Percentiles rank a stretch among this genome's conserved stretches.
These are phyloP conservation scores for Ammopiptanthus mongolicus DNA, from an alignment of 306 rosid genomes.

Conservation along the genomic window DNA sequence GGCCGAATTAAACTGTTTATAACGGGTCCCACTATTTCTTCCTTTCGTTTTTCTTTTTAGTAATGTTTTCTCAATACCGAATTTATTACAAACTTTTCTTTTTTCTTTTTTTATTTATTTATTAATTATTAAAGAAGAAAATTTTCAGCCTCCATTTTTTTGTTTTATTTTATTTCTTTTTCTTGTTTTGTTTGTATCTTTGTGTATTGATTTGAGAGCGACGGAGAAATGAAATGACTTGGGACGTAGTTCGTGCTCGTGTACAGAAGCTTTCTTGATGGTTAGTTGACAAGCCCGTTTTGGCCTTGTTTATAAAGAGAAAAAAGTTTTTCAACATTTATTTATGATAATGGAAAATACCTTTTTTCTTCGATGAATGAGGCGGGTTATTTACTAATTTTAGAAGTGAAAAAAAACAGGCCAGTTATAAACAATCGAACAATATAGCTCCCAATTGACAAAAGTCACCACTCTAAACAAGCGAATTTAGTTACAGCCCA, in stretches of 20 bases:
- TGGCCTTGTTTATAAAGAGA: constrained; percentile 28
- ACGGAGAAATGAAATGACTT: constrained; percentile 13
- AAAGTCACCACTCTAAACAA: neutral
- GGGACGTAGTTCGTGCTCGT: constrained; percentile 18
- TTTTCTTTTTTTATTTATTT: neutral
- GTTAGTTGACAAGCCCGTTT: constrained; percentile 39
- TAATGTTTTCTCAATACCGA: neutral
- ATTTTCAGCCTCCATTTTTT: neutral
- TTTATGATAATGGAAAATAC: neutral
- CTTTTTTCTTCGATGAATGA: neutral
- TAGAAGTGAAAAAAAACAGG: neutral
- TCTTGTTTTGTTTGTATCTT: constrained; percentile 9
- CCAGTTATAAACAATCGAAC: neutral
- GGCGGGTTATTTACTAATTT: neutral
- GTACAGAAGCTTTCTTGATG: constrained; percentile 23
- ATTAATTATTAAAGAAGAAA: neutral
- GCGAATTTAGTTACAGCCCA: no score
- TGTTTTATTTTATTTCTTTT: neutral
- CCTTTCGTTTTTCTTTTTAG: neutral
- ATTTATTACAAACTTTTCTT: no score
- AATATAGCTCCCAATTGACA: neutral
- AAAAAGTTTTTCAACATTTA: neutral
- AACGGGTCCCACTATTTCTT: constrained; percentile 40
- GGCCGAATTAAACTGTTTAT: constrained; percentile 67
- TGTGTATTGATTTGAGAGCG: constrained; percentile 11